Conservation (phyloP, 768 basidiomycete species). For the Boletus barrowsii region DNA sequence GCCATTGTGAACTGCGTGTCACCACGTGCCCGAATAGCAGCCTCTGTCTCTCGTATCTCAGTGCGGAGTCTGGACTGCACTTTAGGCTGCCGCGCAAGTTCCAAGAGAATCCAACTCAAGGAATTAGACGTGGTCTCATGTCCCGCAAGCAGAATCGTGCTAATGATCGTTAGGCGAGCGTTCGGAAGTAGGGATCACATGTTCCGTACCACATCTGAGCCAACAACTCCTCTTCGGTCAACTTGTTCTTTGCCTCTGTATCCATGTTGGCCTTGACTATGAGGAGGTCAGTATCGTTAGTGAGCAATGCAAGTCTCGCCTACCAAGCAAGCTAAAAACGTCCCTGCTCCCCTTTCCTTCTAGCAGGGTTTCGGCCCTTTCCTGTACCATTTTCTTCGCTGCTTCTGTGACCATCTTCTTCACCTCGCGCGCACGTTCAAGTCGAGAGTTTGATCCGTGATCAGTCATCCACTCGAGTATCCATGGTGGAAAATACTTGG, state of each 20-base stretch:
- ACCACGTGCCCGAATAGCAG: slow-evolving; percentile 6
- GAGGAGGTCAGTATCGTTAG: neutral
- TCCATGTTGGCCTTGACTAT: slow-evolving; percentile 31
- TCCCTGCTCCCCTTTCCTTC: slow-evolving; percentile 16
- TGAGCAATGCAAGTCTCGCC: neutral
- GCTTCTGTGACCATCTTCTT: slow-evolving; percentile 2
- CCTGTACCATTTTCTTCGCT: slow-evolving; percentile 17
- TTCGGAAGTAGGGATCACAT: neutral
- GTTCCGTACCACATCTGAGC: slow-evolving; percentile 20
- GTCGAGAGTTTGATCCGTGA: slow-evolving; percentile 20
- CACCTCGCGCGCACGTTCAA: slow-evolving; percentile 15
- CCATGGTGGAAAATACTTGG: slow-evolving; percentile 13
- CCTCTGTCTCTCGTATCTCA: slow-evolving; percentile 14
- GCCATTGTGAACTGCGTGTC: slow-evolving; percentile 17
- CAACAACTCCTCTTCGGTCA: slow-evolving; percentile 17
- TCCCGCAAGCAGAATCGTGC: slow-evolving; percentile 46
- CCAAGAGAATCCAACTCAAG: slow-evolving; percentile 59
- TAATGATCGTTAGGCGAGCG: slow-evolving; percentile 10
- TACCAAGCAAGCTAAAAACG: slow-evolving; percentile 39
- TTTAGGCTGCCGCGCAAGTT: slow-evolving; percentile 55
- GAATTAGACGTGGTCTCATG: slow-evolving; percentile 64
- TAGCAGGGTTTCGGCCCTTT: slow-evolving; percentile 13
- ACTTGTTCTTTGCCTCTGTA: slow-evolving; percentile 20
- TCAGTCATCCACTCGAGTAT: slow-evolving; percentile 36
- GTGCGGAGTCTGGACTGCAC: slow-evolving; percentile 58